Evolutionary conservation across 2,329 filamentous ascomycete species (phyloP).

Genomic region (Venturia aucupariae): DNA sequence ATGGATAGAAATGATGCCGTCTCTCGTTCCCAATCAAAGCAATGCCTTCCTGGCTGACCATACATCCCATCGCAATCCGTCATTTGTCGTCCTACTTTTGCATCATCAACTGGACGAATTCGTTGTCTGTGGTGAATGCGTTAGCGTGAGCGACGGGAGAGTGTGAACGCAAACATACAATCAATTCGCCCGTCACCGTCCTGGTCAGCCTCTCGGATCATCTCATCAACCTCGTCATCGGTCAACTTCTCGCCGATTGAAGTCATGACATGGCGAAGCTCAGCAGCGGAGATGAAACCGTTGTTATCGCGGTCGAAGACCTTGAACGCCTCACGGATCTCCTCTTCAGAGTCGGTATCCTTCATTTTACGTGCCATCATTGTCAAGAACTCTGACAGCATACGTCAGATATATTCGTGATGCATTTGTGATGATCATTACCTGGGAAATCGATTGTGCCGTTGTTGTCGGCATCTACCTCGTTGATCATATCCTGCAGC

Average conservation of each 20-base stretch:
- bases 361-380: constrained; percentile 58
- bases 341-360: constrained; percentile 53
- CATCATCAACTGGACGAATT: constrained; percentile 49
- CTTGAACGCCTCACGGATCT: constrained; percentile 56
- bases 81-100: constrained; percentile 35
- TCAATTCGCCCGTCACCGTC: constrained; percentile 56
- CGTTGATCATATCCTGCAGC: constrained; percentile 58
- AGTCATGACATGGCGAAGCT: constrained; percentile 55
- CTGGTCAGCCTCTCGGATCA: constrained; percentile 57
- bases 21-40: not conserved
- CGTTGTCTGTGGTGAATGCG: constrained; percentile 37
- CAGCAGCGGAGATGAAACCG: constrained; percentile 54
- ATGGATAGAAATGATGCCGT: not conserved
- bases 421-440: constrained; percentile 21
- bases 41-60: not conserved
- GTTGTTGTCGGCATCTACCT: constrained; percentile 56
- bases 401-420: not conserved
- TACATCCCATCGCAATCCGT: not conserved
- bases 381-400: constrained; percentile 48
- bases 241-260: constrained; percentile 56
- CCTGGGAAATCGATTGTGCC: constrained; percentile 57
- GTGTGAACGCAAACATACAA: constrained; percentile 36
- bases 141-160: not conserved
- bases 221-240: constrained; percentile 54
- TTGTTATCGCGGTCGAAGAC: constrained; percentile 59